Conservation (phyloP, 2,329 filamentous ascomycete species). For the Celoporthe dispersa region DNA sequence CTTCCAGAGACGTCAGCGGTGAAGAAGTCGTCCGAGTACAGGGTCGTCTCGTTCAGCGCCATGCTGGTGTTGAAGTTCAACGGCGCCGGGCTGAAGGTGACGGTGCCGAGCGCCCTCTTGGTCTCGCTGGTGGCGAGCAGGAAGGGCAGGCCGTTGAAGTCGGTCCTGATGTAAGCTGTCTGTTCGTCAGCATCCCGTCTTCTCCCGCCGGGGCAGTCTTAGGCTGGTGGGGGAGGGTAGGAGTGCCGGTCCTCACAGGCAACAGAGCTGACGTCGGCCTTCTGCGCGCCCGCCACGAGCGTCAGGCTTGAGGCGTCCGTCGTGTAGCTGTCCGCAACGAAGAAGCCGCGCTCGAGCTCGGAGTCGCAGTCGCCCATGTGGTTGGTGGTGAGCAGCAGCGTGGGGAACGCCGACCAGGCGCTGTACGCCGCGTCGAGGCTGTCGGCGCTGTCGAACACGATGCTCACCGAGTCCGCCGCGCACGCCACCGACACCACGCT, state of each 20-base stretch:
- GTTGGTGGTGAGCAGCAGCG: constrained; percentile 25
- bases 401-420: constrained; percentile 19
- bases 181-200: neutral
- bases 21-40: constrained; percentile 34
- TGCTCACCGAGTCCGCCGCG: constrained; percentile 20
- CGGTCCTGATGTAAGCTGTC: constrained; percentile 23
- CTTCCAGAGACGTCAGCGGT: constrained; percentile 41
- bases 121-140: constrained; percentile 9
- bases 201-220: no score
- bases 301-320: constrained; percentile 16
- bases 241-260: constrained; percentile 14
- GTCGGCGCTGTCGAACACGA: constrained; percentile 20
- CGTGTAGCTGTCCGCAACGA: constrained; percentile 17
- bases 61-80: constrained; percentile 26
- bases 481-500: constrained; percentile 23
- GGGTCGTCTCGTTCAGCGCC: constrained; percentile 23
- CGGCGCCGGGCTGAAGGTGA: constrained; percentile 33
- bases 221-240: no score
- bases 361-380: constrained; percentile 27
- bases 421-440: constrained; percentile 21
- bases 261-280: constrained; percentile 9
- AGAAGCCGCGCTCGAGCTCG: constrained; percentile 27
- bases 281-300: constrained; percentile 19
- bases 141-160: constrained; percentile 25
- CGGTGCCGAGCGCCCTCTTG: constrained; percentile 13